A percentile compares a stretch with the other conserved stretches of the same genome.
Conservation (phyloP, 2,329 filamentous ascomycete genomes). For the Thielaviopsis punctulata region DNA sequence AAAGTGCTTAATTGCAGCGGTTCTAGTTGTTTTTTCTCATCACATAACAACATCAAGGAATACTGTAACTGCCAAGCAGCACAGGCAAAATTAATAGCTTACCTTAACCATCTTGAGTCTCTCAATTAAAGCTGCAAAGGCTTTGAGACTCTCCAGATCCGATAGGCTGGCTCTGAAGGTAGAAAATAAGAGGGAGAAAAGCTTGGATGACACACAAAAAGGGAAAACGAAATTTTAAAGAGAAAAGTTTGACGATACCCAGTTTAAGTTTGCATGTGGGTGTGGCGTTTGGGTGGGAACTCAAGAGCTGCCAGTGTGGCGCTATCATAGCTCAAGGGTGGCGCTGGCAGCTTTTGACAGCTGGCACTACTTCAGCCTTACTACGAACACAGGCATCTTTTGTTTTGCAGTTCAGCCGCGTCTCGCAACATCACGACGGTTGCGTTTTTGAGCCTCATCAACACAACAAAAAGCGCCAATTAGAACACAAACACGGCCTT, state of each 20-base stretch:
- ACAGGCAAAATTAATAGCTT: neutral
- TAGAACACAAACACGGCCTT: neutral
- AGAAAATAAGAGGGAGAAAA: slow-evolving; percentile 1
- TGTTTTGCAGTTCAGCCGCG: slow-evolving; percentile 14
- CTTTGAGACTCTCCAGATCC: neutral
- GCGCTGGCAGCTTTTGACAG: neutral
- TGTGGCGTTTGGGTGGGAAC: slow-evolving; percentile 3
- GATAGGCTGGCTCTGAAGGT: neutral
- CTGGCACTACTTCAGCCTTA: neutral
- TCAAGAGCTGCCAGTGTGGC: neutral
- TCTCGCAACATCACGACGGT: neutral
- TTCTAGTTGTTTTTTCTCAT: slow-evolving; percentile 27
- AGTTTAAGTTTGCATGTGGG: neutral
- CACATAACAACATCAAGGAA: slow-evolving; percentile 17
- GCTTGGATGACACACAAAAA: neutral
- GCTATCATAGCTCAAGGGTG: too few species aligned
- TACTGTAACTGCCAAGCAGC: neutral
- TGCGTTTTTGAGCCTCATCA: neutral
- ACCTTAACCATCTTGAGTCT: slow-evolving; percentile 12
- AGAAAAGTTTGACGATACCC: neutral
- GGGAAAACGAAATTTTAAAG: neutral
- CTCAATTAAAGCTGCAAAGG: neutral
- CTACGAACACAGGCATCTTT: neutral
- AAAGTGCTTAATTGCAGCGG: slow-evolving; percentile 32
- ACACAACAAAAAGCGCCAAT: neutral